Percentiles rank a stretch among this genome's conserved stretches.
phyloP scores from a whole-genome alignment of 805 yeast species.

The Teunomyces pallodes region DNA sequence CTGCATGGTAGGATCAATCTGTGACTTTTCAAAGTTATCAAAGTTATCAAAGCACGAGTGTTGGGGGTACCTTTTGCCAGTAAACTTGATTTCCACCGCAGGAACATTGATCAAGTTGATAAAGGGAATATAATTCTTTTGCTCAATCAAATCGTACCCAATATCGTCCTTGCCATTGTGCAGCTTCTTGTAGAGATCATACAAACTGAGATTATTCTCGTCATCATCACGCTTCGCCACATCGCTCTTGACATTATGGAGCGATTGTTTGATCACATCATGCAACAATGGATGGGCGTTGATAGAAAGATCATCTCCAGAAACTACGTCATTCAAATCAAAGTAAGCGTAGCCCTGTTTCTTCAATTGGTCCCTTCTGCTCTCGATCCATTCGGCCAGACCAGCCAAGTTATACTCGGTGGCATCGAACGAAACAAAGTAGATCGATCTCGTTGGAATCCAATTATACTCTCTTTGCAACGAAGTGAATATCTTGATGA shows the following conservation, averaged over 20 bases:
- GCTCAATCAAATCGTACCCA: slow-evolving; percentile 35
- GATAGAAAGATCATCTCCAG: slow-evolving; percentile 52
- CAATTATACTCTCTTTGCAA: slow-evolving; percentile 66
- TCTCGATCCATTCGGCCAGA: slow-evolving; percentile 71
- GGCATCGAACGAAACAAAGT: slow-evolving; percentile 83
- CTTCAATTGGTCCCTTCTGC: slow-evolving; percentile 48
- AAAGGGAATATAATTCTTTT: slow-evolving; percentile 70
- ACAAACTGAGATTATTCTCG: slow-evolving; percentile 15
- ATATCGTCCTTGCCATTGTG: slow-evolving; percentile 21
- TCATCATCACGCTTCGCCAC: slow-evolving; percentile 11
- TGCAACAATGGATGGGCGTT: slow-evolving; percentile 66
- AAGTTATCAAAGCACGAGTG: slow-evolving; percentile 66
- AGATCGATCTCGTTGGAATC: slow-evolving; percentile 80
- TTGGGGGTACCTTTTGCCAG: slow-evolving; percentile 43
- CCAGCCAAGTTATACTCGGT: slow-evolving; percentile 81
- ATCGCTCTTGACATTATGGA: slow-evolving; percentile 25
- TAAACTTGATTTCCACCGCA: slow-evolving; percentile 56
- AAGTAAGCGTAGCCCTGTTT: slow-evolving; percentile 67
- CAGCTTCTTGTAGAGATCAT: slow-evolving; percentile 25
- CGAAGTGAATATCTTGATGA: slow-evolving; percentile 64
- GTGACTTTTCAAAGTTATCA: slow-evolving; percentile 44
- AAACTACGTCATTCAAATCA: slow-evolving; percentile 67
- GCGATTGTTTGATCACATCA: slow-evolving; percentile 41
- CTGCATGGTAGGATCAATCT: slow-evolving; percentile 55
- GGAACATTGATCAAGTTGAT: slow-evolving; percentile 66